These are phyloP conservation scores for Astrephomene gubernaculifera DNA, from an alignment of 139 green algal species.

Conservation along the genomic window DNA sequence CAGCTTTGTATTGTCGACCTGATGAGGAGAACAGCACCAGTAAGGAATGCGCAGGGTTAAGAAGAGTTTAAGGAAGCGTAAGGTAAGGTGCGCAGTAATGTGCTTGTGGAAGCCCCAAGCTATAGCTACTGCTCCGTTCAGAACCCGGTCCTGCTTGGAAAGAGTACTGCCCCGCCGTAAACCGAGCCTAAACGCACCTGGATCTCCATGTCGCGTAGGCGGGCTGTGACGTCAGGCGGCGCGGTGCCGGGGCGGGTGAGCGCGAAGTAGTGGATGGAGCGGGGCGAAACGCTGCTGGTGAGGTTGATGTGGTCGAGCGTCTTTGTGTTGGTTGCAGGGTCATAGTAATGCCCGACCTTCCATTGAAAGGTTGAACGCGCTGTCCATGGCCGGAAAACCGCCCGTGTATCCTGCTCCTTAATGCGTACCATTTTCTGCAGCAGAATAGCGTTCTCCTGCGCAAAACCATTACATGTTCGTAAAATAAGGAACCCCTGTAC, in stretches of 20 bases:
- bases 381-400: conserved; percentile 44
- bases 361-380: conserved; percentile 52
- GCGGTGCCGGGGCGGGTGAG: background rate
- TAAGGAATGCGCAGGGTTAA: no score
- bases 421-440: conserved; percentile 55
- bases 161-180: no score
- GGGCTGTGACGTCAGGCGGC: conserved; percentile 6
- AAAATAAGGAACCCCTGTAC: no score
- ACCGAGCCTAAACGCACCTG: conserved; percentile 25
- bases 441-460: conserved; percentile 51
- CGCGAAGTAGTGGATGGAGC: conserved; percentile 38
- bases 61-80: no score
- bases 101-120: no score
- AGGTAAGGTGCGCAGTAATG: no score
- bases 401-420: conserved; percentile 48
- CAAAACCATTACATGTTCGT: background rate
- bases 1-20: conserved; percentile 52
- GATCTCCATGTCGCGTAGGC: conserved; percentile 39
- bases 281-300: conserved; percentile 29
- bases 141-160: no score
- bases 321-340: conserved; percentile 42
- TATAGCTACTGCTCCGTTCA: no score
- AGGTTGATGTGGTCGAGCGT: conserved; percentile 53
- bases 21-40: no score
- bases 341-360: conserved; percentile 34